Percentiles rank a stretch among this genome's conserved stretches.
Evolutionary conservation across 805 yeast species (phyloP).

Genomic region (Saturnispora mendoncae): DNA sequence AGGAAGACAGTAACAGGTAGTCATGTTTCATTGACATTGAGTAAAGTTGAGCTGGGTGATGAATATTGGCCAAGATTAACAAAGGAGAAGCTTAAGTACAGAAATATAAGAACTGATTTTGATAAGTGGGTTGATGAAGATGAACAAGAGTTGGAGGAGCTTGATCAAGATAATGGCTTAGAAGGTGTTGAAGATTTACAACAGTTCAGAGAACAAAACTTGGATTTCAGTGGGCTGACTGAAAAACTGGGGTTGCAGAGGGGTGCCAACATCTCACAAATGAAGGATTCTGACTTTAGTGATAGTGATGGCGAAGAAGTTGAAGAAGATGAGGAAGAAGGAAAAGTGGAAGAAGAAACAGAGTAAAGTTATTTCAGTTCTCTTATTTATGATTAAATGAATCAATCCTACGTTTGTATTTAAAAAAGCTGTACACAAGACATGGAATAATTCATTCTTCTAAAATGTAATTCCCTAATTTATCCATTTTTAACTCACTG

Average conservation of each 20-base stretch:
- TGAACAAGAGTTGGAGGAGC: constrained; percentile 75
- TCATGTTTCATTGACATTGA: constrained; percentile 52
- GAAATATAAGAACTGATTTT: constrained; percentile 85
- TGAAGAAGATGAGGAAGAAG: constrained; percentile 15
- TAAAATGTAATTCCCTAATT: constrained; percentile 69
- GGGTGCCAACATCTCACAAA: constrained; percentile 26
- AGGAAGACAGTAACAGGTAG: constrained; percentile 52
- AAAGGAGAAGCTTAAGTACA: constrained; percentile 72
- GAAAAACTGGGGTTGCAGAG: constrained; percentile 41
- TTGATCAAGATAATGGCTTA: constrained; percentile 22
- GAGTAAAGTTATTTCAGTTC: background rate
- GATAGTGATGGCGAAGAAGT: constrained; percentile 26
- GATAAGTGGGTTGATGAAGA: constrained; percentile 99
- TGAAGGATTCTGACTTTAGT: constrained; percentile 21
- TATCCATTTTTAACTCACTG: constrained; percentile 66
- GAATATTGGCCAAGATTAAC: constrained; percentile 96
- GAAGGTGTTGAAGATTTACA: constrained; percentile 18
- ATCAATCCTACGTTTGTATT: no score
- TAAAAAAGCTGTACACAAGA: no score
- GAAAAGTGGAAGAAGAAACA: background rate
- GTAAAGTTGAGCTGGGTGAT: constrained; percentile 56
- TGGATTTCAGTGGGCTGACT: constrained; percentile 25
- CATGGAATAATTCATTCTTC: no score
- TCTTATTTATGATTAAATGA: no score
- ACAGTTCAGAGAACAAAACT: constrained; percentile 19